These are phyloP conservation scores for Gigaspora rosea DNA, from an alignment of 192 early-diverging fungal genomes.

Conservation along the genomic window DNA sequence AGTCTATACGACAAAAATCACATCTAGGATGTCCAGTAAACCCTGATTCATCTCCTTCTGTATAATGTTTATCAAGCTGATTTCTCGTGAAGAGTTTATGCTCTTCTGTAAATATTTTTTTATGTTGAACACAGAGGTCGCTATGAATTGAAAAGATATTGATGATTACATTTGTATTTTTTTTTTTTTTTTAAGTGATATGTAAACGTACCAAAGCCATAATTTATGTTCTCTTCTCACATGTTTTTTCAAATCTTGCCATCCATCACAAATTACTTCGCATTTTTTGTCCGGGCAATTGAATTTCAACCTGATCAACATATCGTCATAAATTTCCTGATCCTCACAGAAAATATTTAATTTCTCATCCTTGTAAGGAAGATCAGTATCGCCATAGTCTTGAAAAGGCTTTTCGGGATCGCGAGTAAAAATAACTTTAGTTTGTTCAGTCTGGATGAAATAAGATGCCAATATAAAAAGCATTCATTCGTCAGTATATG, in stretches of 20 bases:
- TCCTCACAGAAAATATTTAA: constrained; percentile 77
- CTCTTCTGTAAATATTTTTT: constrained; percentile 94
- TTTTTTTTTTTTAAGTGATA: too few relatives aligned
- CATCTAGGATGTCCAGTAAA: constrained; percentile 89
- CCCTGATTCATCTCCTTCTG: constrained; percentile 69
- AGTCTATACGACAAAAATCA: constrained; percentile 80
- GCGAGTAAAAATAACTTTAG: constrained; percentile 76
- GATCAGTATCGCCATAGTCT: constrained; percentile 49
- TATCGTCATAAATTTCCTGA: constrained; percentile 72
- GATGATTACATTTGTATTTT: too few relatives aligned
- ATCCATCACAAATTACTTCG: constrained; percentile 69
- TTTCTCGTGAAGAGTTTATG: constrained; percentile 78
- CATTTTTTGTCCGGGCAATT: constrained; percentile 89
- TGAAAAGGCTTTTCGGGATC: constrained; percentile 58
- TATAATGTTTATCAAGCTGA: constrained; percentile 78
- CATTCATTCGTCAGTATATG: too few relatives aligned
- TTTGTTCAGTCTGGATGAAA: constrained; percentile 70
- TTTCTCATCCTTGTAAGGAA: constrained; percentile 66
- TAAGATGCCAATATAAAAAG: too few relatives aligned
- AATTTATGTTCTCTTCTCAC: constrained; percentile 73
- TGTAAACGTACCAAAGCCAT: constrained; percentile 66
- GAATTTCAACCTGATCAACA: constrained; percentile 72
- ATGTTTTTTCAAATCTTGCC: constrained; percentile 84
- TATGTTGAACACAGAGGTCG: constrained; percentile 84
- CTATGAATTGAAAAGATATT: constrained; percentile 44